These are phyloP conservation scores for Sisymbrium altissimum DNA, from an alignment of 345 rosid genomes.

Conservation along the genomic window DNA sequence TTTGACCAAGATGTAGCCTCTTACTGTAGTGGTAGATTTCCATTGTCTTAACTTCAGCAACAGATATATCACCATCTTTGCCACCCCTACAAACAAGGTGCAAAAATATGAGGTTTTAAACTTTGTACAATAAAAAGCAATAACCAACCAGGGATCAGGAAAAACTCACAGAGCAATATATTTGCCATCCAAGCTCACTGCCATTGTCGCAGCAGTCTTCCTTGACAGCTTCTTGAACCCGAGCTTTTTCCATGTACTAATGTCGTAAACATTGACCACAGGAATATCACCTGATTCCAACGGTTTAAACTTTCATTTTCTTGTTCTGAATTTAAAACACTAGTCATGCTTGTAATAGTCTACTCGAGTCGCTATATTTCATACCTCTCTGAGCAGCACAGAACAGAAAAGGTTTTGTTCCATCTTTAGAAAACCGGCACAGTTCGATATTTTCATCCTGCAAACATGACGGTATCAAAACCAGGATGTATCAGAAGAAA, in stretches of 20 bases:
- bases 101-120: neutral
- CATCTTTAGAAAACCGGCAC: slow-evolving; percentile 88
- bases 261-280: slow-evolving; percentile 73
- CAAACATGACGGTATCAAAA: slow-evolving; percentile 7
- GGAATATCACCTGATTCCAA: slow-evolving; percentile 60
- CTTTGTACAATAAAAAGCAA: neutral
- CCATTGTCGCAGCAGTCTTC: slow-evolving; percentile 78
- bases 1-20: slow-evolving; percentile 81
- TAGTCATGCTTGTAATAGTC: neutral
- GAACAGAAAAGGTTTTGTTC: slow-evolving; percentile 87
- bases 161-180: slow-evolving; percentile 82
- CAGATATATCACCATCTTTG: slow-evolving; percentile 83
- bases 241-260: slow-evolving; percentile 89
- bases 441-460: slow-evolving; percentile 87
- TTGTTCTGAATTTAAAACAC: neutral
- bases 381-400: slow-evolving; percentile 77
- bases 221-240: slow-evolving; percentile 82
- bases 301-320: slow-evolving; percentile 9
- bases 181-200: slow-evolving; percentile 90
- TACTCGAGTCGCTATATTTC: neutral
- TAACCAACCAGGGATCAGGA: neutral
- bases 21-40: slow-evolving; percentile 81
- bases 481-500: neutral
- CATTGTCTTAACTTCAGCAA: slow-evolving; percentile 90
- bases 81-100: slow-evolving; percentile 56